These are phyloP conservation scores for Onygenales sp. DNA, from an alignment of 2,329 filamentous ascomycete genomes.

Conservation along the genomic window DNA sequence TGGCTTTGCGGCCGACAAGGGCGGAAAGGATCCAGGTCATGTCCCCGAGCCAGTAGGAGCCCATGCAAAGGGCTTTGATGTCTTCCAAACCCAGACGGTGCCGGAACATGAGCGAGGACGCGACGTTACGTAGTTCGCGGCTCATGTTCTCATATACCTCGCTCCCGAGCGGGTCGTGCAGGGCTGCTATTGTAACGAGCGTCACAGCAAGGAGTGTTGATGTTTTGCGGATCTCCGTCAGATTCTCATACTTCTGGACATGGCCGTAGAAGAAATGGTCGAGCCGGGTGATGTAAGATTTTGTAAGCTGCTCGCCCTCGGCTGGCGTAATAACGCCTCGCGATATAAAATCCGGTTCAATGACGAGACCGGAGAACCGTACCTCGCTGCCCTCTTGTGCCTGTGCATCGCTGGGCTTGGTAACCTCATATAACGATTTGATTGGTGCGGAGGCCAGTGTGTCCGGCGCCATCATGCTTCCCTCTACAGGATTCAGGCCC, in stretches of 20 bases:
- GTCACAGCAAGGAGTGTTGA: conserved; percentile 38
- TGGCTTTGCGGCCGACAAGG: conserved; percentile 33
- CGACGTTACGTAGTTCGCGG: conserved; percentile 43
- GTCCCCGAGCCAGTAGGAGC: conserved; percentile 47
- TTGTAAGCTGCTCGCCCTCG: conserved; percentile 32
- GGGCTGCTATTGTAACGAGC: conserved; percentile 36
- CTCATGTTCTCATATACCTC: conserved; percentile 40
- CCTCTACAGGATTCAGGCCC: conserved; percentile 2
- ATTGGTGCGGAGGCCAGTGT: conserved; percentile 35
- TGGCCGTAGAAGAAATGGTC: conserved; percentile 34
- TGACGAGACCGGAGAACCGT: conserved; percentile 26
- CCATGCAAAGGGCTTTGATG: conserved; percentile 45
- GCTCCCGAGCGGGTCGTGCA: conserved; percentile 40
- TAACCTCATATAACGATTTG: conserved; percentile 42
- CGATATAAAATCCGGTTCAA: conserved; percentile 40
- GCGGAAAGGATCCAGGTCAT: conserved; percentile 40
- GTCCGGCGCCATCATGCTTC: conserved; percentile 7
- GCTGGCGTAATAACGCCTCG: conserved; percentile 30
- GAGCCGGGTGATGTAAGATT: conserved; percentile 31
- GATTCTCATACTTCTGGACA: conserved; percentile 5
- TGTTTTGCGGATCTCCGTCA: conserved; percentile 13
- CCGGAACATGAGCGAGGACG: conserved; percentile 44
- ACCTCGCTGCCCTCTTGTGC: conserved; percentile 23
- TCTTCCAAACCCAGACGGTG: conserved; percentile 43
- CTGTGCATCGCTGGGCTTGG: conserved; percentile 31